These are phyloP conservation scores for Ramularia endophylla DNA, from an alignment of 2,329 filamentous ascomycete species.

Conservation along the genomic window DNA sequence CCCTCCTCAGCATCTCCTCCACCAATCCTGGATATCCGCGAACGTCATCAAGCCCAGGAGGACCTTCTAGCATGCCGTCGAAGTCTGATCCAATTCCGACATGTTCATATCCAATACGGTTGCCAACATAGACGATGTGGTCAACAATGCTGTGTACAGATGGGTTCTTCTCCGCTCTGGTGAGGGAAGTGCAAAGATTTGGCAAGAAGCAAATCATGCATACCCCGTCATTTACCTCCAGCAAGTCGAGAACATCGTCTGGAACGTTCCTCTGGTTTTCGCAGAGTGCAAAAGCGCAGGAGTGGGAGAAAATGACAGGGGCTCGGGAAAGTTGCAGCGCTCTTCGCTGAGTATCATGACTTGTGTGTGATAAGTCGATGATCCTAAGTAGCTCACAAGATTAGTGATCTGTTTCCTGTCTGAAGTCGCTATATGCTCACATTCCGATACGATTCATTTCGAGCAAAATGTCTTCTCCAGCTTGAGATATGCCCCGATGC, in stretches of 20 bases:
- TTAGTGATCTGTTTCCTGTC: no score
- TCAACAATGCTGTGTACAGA: conserved; percentile 35
- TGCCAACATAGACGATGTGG: conserved; percentile 20
- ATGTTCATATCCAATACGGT: conserved; percentile 32
- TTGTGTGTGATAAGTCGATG: conserved; percentile 17
- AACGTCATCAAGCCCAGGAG: conserved; percentile 29
- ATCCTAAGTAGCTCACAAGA: no score
- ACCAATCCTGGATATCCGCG: conserved; percentile 30
- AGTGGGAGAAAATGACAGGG: conserved; percentile 19
- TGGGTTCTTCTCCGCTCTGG: conserved; percentile 22
- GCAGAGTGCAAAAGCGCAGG: conserved; percentile 20
- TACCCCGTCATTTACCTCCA: conserved; percentile 36
- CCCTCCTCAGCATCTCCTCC: no score
- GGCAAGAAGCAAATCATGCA: conserved; percentile 39
- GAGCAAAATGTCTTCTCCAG: conserved; percentile 26
- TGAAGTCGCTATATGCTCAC: conserved; percentile 9
- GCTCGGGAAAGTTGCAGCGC: conserved; percentile 19
- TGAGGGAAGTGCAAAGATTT: conserved; percentile 28
- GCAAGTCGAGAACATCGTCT: conserved; percentile 34
- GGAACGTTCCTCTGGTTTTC: conserved; percentile 37
- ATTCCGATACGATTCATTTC: conserved; percentile 37
- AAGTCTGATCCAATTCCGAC: conserved; percentile 37
- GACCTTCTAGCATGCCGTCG: conserved; percentile 29
- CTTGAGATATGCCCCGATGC: conserved; percentile 15
- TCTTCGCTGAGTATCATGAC: conserved; percentile 15